Evolutionary conservation across 2,329 filamentous ascomycete genomes (phyloP), one percentile per base, ranked within the genome.

Genomic region (Beauveria sp.): DNA sequence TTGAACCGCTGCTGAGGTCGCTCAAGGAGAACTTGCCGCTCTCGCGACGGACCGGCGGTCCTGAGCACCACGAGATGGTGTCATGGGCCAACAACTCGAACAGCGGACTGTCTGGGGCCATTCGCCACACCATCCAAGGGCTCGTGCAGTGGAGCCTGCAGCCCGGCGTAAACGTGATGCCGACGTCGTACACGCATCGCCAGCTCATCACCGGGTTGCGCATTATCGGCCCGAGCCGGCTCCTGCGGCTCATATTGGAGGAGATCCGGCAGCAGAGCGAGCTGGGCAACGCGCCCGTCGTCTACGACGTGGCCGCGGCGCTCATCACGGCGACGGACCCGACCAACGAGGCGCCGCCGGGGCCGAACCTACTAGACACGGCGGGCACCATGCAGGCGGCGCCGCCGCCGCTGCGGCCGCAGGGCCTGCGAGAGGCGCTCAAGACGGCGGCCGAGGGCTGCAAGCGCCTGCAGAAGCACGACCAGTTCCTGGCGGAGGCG

Each of bases 151-250:
- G 90, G 90, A 84, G 81, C 38, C 73, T 85, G 45, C 80, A 86
- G 56, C 80, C 83, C 0, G 75, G 75, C 5, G 72, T 81, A 42
- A 84, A 81, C 62, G 75, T 76, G 38, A 82, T 82, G 75, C 83
- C 84, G 1, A 79, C 88, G 0, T 79, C 81, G 12, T 93, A 93
- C 70, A 90, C 87, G 0, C 88, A 92, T 69, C 84, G 87, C 5
- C 86, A 89, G 65, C 75, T 91, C 3, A 79, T 90, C 9, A 79
- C 81, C 0, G 84, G 81, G 0, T 72, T 84, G 42, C 81, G 82
- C 60, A 76, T 89, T 38, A 74, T 89, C 1, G 88, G 88, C 0
- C 82, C 87, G 0, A 82, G 78, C 62, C 77, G 80, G 5, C 74
- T 90, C 0, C 73, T 93, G 0, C 72, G 79, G 2, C 74, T 85